A percentile compares a stretch with the other conserved stretches of the same genome.
phyloP scores from a whole-genome alignment of 495 filamentous ascomycete species.

The Neurospora sp. region DNA sequence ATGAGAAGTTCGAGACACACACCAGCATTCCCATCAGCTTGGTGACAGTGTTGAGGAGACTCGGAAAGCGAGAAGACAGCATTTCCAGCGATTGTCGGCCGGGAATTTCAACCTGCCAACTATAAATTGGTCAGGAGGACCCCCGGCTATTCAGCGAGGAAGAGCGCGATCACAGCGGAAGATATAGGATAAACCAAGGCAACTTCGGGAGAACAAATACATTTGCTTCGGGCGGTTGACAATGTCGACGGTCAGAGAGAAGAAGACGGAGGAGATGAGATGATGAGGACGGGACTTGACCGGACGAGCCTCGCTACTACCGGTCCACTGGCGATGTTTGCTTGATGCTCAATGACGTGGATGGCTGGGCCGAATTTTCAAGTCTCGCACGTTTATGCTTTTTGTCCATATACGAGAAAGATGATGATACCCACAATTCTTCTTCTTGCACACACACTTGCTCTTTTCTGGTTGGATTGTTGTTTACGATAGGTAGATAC shows the following conservation, averaged over 20 bases:
- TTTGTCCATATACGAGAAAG: neutral
- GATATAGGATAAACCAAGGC: neutral
- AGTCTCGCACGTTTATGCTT: neutral
- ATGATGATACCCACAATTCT: neutral
- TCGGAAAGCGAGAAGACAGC: neutral
- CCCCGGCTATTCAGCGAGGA: neutral
- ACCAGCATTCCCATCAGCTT: neutral
- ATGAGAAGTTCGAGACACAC: neutral
- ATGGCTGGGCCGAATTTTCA: neutral
- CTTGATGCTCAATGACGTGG: neutral
- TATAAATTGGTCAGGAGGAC: neutral
- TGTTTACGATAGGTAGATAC: neutral
- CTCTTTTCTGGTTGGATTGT: neutral
- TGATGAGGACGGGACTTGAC: neutral
- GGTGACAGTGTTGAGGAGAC: neutral
- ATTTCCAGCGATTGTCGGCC: neutral
- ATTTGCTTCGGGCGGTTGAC: neutral
- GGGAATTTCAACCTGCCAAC: neutral
- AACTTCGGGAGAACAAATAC: neutral
- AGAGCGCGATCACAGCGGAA: neutral
- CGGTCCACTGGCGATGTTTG: neutral
- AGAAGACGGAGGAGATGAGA: neutral
- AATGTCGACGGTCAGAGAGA: neutral
- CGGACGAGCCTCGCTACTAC: neutral
- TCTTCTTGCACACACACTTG: neutral